Evolutionary conservation across 768 basidiomycete species (phyloP).

Genomic region (Termitomyces sp.): DNA sequence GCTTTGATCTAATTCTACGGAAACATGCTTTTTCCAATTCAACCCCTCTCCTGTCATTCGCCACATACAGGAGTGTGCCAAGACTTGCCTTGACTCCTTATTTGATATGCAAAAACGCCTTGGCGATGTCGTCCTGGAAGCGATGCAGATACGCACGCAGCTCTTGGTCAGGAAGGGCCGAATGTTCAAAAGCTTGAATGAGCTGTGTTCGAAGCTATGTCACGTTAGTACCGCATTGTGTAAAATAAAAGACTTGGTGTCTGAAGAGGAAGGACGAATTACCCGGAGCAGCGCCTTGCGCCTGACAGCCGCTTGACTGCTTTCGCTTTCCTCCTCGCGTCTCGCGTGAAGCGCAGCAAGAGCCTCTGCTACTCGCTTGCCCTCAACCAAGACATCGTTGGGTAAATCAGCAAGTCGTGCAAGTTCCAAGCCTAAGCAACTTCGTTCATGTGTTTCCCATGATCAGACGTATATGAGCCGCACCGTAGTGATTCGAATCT

Average conservation of each 20-base stretch:
- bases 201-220: constrained; percentile 68
- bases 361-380: constrained; percentile 50
- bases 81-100: not conserved
- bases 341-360: constrained; percentile 54
- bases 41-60: not conserved
- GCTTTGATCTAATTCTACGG: not conserved
- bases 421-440: constrained; percentile 69
- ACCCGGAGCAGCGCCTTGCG: constrained; percentile 70
- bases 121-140: constrained; percentile 67
- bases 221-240: not conserved
- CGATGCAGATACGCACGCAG: constrained; percentile 57
- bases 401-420: constrained; percentile 88
- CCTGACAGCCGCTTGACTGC: constrained; percentile 49
- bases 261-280: constrained; percentile 10
- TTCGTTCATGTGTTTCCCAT: not conserved
- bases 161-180: constrained; percentile 68
- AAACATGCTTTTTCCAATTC: not conserved
- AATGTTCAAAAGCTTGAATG: constrained; percentile 65
- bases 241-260: too few relatives aligned
- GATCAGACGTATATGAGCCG: not conserved
- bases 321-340: constrained; percentile 57
- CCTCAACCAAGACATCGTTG: constrained; percentile 56
- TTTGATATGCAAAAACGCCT: constrained; percentile 31
- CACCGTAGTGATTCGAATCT: constrained; percentile 69
- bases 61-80: not conserved